These are phyloP conservation scores for Euptelea pleiosperma DNA, from an alignment of 164 flowering plant species.

Conservation along the genomic window DNA sequence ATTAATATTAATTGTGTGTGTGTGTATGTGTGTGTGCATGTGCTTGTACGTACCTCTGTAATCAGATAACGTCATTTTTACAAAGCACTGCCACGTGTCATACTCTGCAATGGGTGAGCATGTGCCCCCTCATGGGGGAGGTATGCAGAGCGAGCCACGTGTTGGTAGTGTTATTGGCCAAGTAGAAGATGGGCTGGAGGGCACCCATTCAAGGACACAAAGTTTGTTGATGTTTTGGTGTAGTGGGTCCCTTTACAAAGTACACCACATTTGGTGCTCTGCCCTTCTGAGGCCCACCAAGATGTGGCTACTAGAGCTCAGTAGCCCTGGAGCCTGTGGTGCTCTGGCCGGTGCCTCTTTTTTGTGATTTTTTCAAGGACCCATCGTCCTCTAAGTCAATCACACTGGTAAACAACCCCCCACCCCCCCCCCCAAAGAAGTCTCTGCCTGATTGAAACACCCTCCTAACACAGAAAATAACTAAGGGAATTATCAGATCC, in stretches of 20 bases:
- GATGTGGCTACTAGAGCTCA: slow-evolving; percentile 12
- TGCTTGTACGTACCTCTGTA: too few relatives aligned
- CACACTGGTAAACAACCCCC: too few relatives aligned
- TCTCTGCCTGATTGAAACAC: not conserved
- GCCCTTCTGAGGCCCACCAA: slow-evolving; percentile 9
- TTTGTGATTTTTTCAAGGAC: slow-evolving; percentile 3
- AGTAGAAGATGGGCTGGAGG: slow-evolving; percentile 20
- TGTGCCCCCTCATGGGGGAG: too few relatives aligned
- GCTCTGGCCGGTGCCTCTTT: slow-evolving; percentile 9
- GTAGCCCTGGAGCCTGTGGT: not conserved
- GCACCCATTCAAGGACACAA: slow-evolving; percentile 9
- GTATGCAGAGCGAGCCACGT: slow-evolving; percentile 26
- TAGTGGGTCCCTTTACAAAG: slow-evolving; percentile 12
- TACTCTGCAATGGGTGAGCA: too few relatives aligned
- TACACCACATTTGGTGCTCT: slow-evolving; percentile 17
- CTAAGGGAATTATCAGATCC: not conserved
- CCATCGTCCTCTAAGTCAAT: not conserved
- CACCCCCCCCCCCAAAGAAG: not conserved
- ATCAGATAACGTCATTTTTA: too few relatives aligned
- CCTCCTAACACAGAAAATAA: too few relatives aligned
- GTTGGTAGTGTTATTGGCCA: slow-evolving; percentile 18
- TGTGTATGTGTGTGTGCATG: too few relatives aligned
- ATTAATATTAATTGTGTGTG: too few relatives aligned
- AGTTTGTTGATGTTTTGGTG: not conserved
- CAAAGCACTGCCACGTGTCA: too few relatives aligned